phyloP scores from a whole-genome alignment of 1,139 yeast species.

The Debaryomyces sp. region DNA sequence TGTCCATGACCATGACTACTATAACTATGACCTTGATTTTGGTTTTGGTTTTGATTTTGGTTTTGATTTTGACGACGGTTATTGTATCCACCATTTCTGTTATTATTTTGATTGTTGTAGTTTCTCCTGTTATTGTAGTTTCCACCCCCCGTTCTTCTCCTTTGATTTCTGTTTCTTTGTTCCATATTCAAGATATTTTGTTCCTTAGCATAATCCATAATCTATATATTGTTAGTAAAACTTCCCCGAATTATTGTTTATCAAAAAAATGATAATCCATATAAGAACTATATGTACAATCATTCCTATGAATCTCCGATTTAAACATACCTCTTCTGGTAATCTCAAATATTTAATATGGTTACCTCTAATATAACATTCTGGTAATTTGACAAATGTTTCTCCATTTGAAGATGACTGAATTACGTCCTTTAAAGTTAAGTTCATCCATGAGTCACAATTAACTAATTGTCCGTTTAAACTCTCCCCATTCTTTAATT shows the following conservation, averaged over 20 bases:
- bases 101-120: conserved; percentile 12
- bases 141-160: conserved; percentile 38
- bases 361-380: conserved; percentile 83
- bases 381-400: conserved; percentile 67
- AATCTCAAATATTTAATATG: conserved; percentile 56
- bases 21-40: conserved; percentile 5
- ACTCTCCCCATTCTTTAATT: conserved; percentile 90
- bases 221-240: conserved; percentile 29
- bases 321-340: conserved; percentile 38
- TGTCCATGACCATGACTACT: conserved; percentile 5
- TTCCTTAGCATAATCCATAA: conserved; percentile 82
- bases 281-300: neutral
- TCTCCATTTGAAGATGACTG: conserved; percentile 75
- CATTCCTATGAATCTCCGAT: neutral
- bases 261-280: neutral
- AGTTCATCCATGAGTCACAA: conserved; percentile 96
- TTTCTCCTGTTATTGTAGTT: conserved; percentile 19
- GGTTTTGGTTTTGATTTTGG: conserved; percentile 5
- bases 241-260: neutral
- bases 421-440: conserved; percentile 77
- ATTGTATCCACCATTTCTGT: conserved; percentile 12
- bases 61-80: conserved; percentile 14
- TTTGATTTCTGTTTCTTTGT: conserved; percentile 51
- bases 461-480: conserved; percentile 82
- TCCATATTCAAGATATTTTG: conserved; percentile 60